A percentile compares a stretch with the other conserved stretches of the same genome.
These are phyloP conservation scores for Hypsizygus marmoreus DNA, from an alignment of 768 basidiomycete species.

Conservation along the genomic window DNA sequence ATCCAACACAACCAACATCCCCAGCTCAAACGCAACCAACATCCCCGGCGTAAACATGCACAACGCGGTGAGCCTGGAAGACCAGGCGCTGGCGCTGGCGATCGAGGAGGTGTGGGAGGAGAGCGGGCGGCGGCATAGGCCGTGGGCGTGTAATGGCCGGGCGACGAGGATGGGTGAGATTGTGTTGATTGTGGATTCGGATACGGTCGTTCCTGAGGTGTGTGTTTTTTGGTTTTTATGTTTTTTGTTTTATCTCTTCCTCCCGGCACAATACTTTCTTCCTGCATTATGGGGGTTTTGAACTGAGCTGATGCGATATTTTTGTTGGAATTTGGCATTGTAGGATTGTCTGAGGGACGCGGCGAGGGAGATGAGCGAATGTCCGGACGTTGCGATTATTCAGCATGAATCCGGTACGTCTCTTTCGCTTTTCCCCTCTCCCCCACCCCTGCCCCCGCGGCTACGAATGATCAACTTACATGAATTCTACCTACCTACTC, in stretches of 20 bases:
- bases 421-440: slow-evolving; percentile 14
- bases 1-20: not conserved
- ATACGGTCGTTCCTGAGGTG: slow-evolving; percentile 71
- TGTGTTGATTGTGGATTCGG: slow-evolving; percentile 78
- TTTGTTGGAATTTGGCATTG: not conserved
- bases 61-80: slow-evolving; percentile 57
- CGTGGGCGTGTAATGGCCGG: slow-evolving; percentile 77
- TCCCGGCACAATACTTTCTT: too few relatives aligned
- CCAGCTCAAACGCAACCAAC: slow-evolving; percentile 14
- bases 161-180: slow-evolving; percentile 74
- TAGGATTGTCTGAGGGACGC: slow-evolving; percentile 84
- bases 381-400: slow-evolving; percentile 78
- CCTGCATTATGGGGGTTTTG: too few relatives aligned
- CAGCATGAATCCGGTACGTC: slow-evolving; percentile 74
- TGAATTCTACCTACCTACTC: not conserved
- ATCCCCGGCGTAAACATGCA: too few relatives aligned
- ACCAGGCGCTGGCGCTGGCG: slow-evolving; percentile 69
- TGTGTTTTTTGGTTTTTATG: not conserved
- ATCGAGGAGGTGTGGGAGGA: slow-evolving; percentile 72
- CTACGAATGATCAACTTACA: too few relatives aligned
- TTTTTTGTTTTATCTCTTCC: not conserved
- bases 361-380: slow-evolving; percentile 75
- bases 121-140: slow-evolving; percentile 49
- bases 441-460: too few relatives aligned
- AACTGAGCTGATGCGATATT: too few relatives aligned